A percentile compares a stretch with the other conserved stretches of the same genome.
phyloP scores from a whole-genome alignment of 345 rosid genomes.

The Citrus unshiu region DNA sequence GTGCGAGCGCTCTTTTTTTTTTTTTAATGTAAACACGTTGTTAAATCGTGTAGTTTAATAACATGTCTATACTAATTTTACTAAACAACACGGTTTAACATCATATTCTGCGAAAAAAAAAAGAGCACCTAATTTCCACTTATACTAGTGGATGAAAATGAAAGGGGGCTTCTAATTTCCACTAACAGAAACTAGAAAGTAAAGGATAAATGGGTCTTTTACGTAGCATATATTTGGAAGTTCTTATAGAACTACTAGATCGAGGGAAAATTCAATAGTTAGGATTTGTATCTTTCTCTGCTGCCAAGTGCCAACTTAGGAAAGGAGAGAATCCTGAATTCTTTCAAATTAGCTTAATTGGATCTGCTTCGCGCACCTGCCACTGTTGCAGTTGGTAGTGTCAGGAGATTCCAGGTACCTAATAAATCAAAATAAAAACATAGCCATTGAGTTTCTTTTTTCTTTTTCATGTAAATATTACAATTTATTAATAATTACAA shows the following conservation, averaged over 20 bases:
- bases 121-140: no score
- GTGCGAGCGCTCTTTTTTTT: fast-evolving
- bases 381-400: not conserved
- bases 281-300: not conserved
- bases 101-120: no score
- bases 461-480: no score
- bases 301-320: not conserved
- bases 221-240: not conserved
- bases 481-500: no score
- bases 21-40: fast-evolving
- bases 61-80: fast-evolving
- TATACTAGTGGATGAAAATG: not conserved
- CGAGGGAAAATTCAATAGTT: not conserved
- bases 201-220: not conserved
- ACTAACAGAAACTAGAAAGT: not conserved
- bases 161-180: not conserved
- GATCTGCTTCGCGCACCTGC: not conserved
- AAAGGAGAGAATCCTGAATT: not conserved
- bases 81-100: fast-evolving
- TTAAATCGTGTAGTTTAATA: no score
- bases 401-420: conserved; percentile 10
- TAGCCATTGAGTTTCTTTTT: no score
- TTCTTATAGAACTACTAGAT: not conserved
- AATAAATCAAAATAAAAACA: not conserved
- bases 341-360: not conserved